Percentiles rank a stretch among this genome's conserved stretches.
phyloP scores from a whole-genome alignment of 257 asterid genomes.

The Rhazya stricta region DNA sequence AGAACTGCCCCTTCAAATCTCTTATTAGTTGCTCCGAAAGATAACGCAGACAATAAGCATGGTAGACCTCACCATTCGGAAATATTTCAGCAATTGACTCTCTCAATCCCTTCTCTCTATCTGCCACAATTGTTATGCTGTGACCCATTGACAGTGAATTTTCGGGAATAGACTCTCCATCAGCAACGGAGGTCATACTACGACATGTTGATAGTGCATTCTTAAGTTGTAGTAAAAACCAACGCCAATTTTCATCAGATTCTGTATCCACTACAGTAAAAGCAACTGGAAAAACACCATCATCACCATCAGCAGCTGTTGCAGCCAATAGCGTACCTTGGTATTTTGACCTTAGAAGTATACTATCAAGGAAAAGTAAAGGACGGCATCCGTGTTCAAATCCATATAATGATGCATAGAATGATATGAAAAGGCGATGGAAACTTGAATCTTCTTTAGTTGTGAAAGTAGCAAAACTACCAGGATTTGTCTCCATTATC shows the following conservation, averaged over 20 bases:
- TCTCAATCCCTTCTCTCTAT: constrained; percentile 81
- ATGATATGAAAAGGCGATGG: constrained; percentile 87
- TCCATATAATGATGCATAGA: constrained; percentile 80
- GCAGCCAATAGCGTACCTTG: constrained; percentile 91
- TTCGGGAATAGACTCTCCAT: constrained; percentile 46
- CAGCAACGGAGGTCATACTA: constrained; percentile 63
- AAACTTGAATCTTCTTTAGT: constrained; percentile 93
- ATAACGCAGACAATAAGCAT: constrained; percentile 72
- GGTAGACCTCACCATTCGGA: constrained; percentile 65
- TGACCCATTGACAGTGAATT: constrained; percentile 45
- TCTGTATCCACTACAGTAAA: constrained; percentile 89
- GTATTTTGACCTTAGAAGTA: constrained; percentile 76
- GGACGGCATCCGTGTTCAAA: constrained; percentile 95
- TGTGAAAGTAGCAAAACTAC: constrained; percentile 87
- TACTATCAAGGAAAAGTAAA: constrained; percentile 82
- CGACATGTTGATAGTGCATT: constrained; percentile 51
- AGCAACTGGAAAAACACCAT: constrained; percentile 83
- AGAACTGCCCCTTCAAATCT: constrained; percentile 76
- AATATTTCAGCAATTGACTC: constrained; percentile 67
- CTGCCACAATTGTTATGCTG: constrained; percentile 76
- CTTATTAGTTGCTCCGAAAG: constrained; percentile 75
- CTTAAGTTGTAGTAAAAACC: constrained; percentile 86
- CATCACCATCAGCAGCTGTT: constrained; percentile 91
- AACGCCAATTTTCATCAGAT: constrained; percentile 83
- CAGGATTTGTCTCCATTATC: constrained; percentile 91